Evolutionary conservation across 805 yeast species (phyloP).

Genomic region (Spathaspora sp.): DNA sequence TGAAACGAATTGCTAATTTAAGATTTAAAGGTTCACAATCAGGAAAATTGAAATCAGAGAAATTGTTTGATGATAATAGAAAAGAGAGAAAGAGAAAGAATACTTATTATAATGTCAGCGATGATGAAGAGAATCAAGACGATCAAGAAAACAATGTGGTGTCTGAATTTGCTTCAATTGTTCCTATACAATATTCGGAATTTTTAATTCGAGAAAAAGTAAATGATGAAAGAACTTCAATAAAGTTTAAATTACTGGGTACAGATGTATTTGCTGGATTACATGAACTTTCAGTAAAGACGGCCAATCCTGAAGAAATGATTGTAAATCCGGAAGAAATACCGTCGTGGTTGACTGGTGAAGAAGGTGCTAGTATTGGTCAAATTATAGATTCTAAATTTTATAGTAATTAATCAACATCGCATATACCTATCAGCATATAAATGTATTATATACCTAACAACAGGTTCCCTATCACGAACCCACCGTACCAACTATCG

Average conservation of each 20-base stretch:
- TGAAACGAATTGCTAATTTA: constrained; percentile 46
- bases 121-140: constrained; percentile 14
- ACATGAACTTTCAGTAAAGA: constrained; percentile 54
- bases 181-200: constrained; percentile 55
- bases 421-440: too few relatives aligned
- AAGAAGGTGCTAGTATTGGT: constrained; percentile 57
- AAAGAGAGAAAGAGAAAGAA: constrained; percentile 6
- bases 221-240: constrained; percentile 14
- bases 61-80: constrained; percentile 35
- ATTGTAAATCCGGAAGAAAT: constrained; percentile 50
- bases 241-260: constrained; percentile 49
- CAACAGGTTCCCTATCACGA: too few relatives aligned
- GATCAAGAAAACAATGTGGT: constrained; percentile 12
- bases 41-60: constrained; percentile 31
- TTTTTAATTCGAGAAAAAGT: constrained; percentile 37
- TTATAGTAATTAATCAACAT: background rate
- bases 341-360: constrained; percentile 81
- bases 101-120: constrained; percentile 2
- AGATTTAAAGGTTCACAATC: constrained; percentile 57
- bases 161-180: constrained; percentile 45
- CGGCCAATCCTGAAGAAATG: constrained; percentile 24
- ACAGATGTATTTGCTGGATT: constrained; percentile 75
- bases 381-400: constrained; percentile 15
- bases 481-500: too few relatives aligned
- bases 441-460: too few relatives aligned